phyloP scores from a whole-genome alignment of 306 rosid species.

The Glycine soja region DNA sequence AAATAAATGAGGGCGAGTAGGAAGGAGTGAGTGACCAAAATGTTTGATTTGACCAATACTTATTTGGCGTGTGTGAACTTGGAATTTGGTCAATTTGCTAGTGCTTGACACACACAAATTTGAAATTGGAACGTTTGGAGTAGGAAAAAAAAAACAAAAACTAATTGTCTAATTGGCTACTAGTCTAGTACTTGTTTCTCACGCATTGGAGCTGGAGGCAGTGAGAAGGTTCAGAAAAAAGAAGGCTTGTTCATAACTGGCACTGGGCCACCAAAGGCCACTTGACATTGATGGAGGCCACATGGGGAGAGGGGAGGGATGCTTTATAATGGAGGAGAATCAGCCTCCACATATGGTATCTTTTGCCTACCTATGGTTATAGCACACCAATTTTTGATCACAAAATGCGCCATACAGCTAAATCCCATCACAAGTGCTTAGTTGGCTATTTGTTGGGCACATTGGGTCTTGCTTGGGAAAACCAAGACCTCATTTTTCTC shows the following conservation, averaged over 20 bases:
- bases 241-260: constrained; percentile 40
- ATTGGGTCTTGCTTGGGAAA: constrained; percentile 6
- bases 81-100: constrained; percentile 42
- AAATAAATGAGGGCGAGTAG: neutral
- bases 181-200: constrained; percentile 5
- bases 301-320: neutral
- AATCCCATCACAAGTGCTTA: constrained; percentile 43
- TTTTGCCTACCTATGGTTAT: neutral
- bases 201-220: constrained; percentile 51
- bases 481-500: neutral
- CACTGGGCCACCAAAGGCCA: constrained; percentile 49
- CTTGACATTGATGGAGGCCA: constrained; percentile 48
- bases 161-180: neutral
- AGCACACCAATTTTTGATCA: constrained; percentile 20
- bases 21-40: constrained; percentile 25
- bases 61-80: neutral
- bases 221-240: neutral
- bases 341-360: constrained; percentile 40
- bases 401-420: constrained; percentile 54
- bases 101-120: constrained; percentile 36
- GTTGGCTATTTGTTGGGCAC: constrained; percentile 46
- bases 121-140: constrained; percentile 58
- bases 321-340: constrained; percentile 10
- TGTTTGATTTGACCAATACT: constrained; percentile 43
- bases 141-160: neutral